Evolutionary conservation across 164 flowering plant species (phyloP).

Genomic region (Chloranthus sessilifolius): DNA sequence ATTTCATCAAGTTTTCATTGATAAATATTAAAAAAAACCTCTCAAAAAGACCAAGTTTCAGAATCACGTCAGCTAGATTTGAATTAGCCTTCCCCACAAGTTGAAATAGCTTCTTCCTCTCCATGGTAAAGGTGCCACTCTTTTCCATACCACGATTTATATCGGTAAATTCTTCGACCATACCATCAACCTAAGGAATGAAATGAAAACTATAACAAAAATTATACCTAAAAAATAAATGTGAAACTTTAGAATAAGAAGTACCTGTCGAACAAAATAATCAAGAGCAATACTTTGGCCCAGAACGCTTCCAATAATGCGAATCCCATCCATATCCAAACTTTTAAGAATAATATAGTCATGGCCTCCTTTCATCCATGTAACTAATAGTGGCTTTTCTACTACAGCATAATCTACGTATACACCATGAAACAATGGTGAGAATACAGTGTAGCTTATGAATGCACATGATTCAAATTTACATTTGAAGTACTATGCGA

Average conservation of each 20-base stretch:
- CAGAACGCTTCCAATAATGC: slow-evolving; percentile 78
- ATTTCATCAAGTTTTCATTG: no score
- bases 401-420: slow-evolving; percentile 72
- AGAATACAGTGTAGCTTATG: background rate
- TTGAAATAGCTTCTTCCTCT: slow-evolving; percentile 73
- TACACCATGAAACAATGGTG: slow-evolving; percentile 12
- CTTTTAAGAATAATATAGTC: slow-evolving; percentile 67
- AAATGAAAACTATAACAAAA: slow-evolving; percentile 8
- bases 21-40: slow-evolving; percentile 34
- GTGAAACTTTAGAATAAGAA: no score
- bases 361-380: slow-evolving; percentile 81
- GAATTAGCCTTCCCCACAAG: slow-evolving; percentile 93
- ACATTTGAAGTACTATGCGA: background rate
- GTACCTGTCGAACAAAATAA: slow-evolving; percentile 86
- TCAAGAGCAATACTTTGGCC: slow-evolving; percentile 94
- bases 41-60: slow-evolving; percentile 87
- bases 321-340: slow-evolving; percentile 69
- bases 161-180: slow-evolving; percentile 75
- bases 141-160: slow-evolving; percentile 87
- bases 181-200: slow-evolving; percentile 57
- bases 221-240: background rate
- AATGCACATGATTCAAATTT: background rate
- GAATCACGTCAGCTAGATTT: slow-evolving; percentile 79
- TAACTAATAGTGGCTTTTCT: slow-evolving; percentile 55
- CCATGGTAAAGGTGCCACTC: slow-evolving; percentile 83